Evolutionary conservation across 768 basidiomycete genomes (phyloP).

Genomic region (Russula emetica): DNA sequence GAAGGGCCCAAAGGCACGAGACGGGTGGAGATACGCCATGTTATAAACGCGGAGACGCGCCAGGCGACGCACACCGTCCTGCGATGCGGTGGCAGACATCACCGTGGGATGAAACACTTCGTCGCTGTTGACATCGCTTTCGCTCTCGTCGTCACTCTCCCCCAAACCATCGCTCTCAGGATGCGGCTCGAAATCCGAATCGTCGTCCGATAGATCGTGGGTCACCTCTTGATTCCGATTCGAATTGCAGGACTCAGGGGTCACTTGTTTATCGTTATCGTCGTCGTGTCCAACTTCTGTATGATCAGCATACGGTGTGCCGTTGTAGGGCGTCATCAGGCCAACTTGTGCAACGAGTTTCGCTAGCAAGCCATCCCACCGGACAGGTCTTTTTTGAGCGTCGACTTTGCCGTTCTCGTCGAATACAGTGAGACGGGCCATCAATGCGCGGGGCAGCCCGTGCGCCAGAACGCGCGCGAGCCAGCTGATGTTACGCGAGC

Average conservation of each 20-base stretch:
- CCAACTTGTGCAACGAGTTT: constrained; percentile 45
- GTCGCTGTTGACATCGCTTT: constrained; percentile 13
- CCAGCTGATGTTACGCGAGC: constrained; percentile 39
- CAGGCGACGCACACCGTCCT: constrained; percentile 31
- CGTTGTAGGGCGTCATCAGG: constrained; percentile 31
- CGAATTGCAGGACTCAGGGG: background rate
- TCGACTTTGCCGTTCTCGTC: constrained; percentile 30
- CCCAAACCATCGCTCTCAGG: background rate
- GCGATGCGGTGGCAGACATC: background rate
- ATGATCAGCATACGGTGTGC: too few relatives aligned
- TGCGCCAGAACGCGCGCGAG: constrained; percentile 32
- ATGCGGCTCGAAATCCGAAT: constrained; percentile 1
- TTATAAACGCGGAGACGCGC: constrained; percentile 39
- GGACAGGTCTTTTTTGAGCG: constrained; percentile 29
- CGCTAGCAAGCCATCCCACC: constrained; percentile 35
- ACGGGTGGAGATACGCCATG: constrained; percentile 35
- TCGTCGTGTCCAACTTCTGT: background rate
- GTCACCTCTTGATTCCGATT: background rate
- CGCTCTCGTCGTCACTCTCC: constrained; percentile 9
- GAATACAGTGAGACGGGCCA: constrained; percentile 18
- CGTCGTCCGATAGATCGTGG: background rate
- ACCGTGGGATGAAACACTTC: background rate
- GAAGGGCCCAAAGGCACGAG: constrained; percentile 39
- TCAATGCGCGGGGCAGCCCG: constrained; percentile 38
- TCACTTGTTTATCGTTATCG: background rate